Evolutionary conservation across 345 rosid genomes (phyloP).

Genomic region (Linum usitatissimum): DNA sequence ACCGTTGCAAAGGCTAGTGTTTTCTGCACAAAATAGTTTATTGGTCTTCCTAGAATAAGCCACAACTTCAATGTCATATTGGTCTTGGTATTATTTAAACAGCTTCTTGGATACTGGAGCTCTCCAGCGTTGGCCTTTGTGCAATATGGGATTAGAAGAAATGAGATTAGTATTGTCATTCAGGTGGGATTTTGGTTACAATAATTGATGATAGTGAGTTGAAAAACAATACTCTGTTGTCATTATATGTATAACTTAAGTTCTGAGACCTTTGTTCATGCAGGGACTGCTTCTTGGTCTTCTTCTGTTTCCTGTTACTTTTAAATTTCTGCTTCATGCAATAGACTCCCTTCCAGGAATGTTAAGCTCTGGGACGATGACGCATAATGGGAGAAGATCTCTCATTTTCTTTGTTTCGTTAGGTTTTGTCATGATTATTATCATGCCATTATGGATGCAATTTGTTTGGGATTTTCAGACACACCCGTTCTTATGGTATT

Average conservation of each 20-base stretch:
- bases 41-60: constrained; percentile 11
- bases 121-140: constrained; percentile 33
- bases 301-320: constrained; percentile 53
- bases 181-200: constrained; percentile 36
- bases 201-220: not conserved
- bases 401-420: constrained; percentile 47
- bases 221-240: not conserved
- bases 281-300: constrained; percentile 83
- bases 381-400: constrained; percentile 35
- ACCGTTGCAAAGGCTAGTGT: constrained; percentile 56
- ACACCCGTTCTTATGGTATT: constrained; percentile 81
- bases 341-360: constrained; percentile 19
- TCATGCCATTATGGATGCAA: constrained; percentile 81
- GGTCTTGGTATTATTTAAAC: constrained; percentile 21
- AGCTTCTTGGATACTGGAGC: constrained; percentile 39
- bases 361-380: constrained; percentile 21
- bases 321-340: constrained; percentile 35
- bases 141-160: constrained; percentile 51
- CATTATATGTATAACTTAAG: not conserved
- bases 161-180: constrained; percentile 64
- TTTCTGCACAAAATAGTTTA: constrained; percentile 9
- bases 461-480: constrained; percentile 57
- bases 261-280: constrained; percentile 1
- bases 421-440: constrained; percentile 28
- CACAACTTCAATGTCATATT: constrained; percentile 9